Base-by-base conservation (phyloP, 73 alveolate species). In the Diophrys sp. region DNA sequence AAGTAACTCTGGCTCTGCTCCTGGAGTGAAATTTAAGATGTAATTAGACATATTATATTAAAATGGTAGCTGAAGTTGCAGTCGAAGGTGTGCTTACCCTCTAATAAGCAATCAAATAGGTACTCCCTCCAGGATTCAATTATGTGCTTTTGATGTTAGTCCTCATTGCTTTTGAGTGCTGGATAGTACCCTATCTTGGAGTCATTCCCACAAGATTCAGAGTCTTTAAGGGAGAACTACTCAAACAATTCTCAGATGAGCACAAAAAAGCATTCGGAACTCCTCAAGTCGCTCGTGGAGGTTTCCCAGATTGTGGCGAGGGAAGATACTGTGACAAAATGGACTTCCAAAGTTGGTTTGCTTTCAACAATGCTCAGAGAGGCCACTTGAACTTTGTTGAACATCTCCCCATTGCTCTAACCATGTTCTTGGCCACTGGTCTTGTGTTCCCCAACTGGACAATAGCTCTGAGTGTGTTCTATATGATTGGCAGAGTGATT, bases 311-410 rank as follows among this genome's bases (percentile, higher is more conserved):
- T 53, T 29, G 33, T 33, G 83, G 83, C 8, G 62, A 54, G 34
- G 83, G 83, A 11, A 75, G 83, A 75, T 75, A 53, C 71, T 75
- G 75, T 14, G 83, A 75, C 1, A 54, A 33, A 1, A 62, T 75
- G 55, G 29, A 54, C 29, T 75, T 33, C 54, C 25, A n/a, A 14
- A 75, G 54, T 0, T 75, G 83, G 83, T 23, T 53, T 25, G 18
- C 34, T 8, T 53, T 75, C 28, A 69, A 68, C 33, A 53, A 33
- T n/a, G 83, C 83, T 0, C 71, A 75, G 55, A 75, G 83, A 75
- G 75, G 56, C 33, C 83, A 75, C 1, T 29, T 33, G 5, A 75
- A 75, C 33, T 75, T 75, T 68, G 24, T 75, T 33, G 83, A 75
- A 75, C 72, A 62, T 14, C 11, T 25, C 14, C 26, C 26, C n/a